Evolutionary conservation across 2,329 filamentous ascomycete genomes (phyloP), one percentile per base, ranked within the genome.

Genomic region (Trichoderma arundinaceum): DNA sequence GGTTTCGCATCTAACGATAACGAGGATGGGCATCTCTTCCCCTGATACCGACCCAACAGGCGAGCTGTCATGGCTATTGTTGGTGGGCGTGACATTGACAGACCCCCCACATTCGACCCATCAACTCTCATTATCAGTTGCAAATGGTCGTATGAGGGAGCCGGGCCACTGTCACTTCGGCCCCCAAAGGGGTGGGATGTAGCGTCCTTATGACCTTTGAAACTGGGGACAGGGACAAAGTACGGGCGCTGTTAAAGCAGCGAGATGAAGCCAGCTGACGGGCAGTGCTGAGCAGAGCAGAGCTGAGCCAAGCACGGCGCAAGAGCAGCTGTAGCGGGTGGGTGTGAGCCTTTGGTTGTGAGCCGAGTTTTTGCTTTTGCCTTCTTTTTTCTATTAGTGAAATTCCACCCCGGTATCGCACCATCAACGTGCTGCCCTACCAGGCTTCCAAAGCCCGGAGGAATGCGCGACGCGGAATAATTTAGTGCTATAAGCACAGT

Each of bases 391-490:
- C 7, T 38, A 15, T 48, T 44, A 28, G 41, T 64, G 65, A 58
- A 66, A 64, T 64, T 44, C 46, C 32, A 66, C 65, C 65, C 65
- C n/a, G 52, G 33, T 10, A 66, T 66, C 58, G 65, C 65, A 66
- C 57, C 61, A 64, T 64, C 41, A 17, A n/a, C 39, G 22, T 12
- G 38, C 22, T 33, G 56, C 41, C 33, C 49, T 32, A 41, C 28
- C 32, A 6, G 38, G 39, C 38, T 19, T 58, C 39, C 41, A 17
- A 32, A 33, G 33, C 46, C 19, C 33, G 38, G 59, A 62, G 48
- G 48, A 62, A 52, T 53, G 59, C 35, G 17, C 48, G 38, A 35
- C 48, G 28, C 59, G 39, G 39, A 53, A 28, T 17, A 44, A 53
- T 53, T 17, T 41, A 33, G 35, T 51, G 46, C 58, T 61, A 61